Evolutionary conservation across 2,329 filamentous ascomycete genomes (phyloP), one percentile per base, ranked within the genome.

Genomic region (Colletotrichum ledebouriae): DNA sequence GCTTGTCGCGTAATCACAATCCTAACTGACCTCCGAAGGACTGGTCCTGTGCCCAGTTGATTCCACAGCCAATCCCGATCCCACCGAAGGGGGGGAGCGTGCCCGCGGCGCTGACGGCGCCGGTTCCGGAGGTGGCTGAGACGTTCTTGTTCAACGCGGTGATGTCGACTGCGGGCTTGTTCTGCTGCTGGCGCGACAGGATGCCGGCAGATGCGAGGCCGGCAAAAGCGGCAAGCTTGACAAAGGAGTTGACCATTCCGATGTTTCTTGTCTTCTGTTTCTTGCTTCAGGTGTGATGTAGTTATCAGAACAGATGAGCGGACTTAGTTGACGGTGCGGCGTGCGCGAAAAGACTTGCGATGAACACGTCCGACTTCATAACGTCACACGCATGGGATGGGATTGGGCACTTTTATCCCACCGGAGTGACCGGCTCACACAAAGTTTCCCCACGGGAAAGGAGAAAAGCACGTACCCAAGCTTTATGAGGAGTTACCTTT

Each of bases 71-170:
- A 5, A 68, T 41, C 7, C 66, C 66, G 2, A 68, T 65, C 3
- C 25, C 41, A 2, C 66, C 66, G 17, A 68, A 68, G 25, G 66
- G 66, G 1, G 17, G 15, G 55, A 68, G 37, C 0, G 66, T 68
- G 5, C 66, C 66, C 17, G 61, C 61, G 1, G 66, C 66, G 17
- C 66, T 68, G 17, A 68, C 61, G 2, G 61, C 66, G 15, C 66
- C 66, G 12, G 61, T 56, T 4, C 66, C 61, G 3, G 47, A 25
- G 13, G 66, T 60, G 10, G 61, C 55, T 3, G 61, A 29, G 5
- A 68, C 66, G 53, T 65, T 68, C 55, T 65, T 59, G 55, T n/a
- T 65, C 49, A 68, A 49, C 42, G 49, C 42, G 55, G 61, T 65
- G 15, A 68, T 68, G 9, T 68, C 61, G 15, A 68, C 61, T 3